These are phyloP conservation scores for Skeletonema marinoi DNA, from an alignment of 108 stramenopile species.

Conservation along the genomic window DNA sequence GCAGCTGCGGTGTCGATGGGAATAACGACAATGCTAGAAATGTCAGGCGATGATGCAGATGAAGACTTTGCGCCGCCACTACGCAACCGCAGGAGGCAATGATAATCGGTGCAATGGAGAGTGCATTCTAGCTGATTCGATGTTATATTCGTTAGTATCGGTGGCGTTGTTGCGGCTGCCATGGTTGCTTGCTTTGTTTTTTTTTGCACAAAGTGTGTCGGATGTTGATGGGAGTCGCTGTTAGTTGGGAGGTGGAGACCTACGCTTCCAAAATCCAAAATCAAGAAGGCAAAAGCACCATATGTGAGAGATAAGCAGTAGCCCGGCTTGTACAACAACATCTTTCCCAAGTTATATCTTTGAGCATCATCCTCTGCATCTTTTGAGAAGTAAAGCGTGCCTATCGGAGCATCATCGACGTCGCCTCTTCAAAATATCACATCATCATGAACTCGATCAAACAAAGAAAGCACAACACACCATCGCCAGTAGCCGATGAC, in stretches of 20 bases:
- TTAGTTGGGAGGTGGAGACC: no score
- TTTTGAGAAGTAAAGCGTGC: no score
- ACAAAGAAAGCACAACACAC: not conserved
- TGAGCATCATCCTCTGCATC: no score
- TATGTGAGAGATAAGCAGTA: no score
- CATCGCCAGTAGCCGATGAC: not conserved
- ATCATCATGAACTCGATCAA: not conserved
- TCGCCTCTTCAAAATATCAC: not conserved
- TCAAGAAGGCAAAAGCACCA: no score
- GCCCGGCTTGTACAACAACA: no score
- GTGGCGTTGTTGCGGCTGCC: not conserved
- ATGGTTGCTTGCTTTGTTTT: not conserved
- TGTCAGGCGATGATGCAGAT: conserved; percentile 25
- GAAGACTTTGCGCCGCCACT: conserved; percentile 8
- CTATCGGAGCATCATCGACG: not conserved
- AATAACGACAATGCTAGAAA: conserved; percentile 29
- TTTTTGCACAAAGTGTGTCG: no score
- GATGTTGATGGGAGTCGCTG: no score
- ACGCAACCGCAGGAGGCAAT: conserved; percentile 30
- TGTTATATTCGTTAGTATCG: conserved; percentile 35
- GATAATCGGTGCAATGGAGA: conserved; percentile 29
- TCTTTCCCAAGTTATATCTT: no score
- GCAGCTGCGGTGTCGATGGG: conserved; percentile 20
- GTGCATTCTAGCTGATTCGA: conserved; percentile 36
- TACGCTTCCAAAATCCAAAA: no score